Percentiles rank a stretch among this genome's conserved stretches.
These are phyloP conservation scores for Paecilomyces formosus DNA, from an alignment of 2,329 filamentous ascomycete species.

Conservation along the genomic window DNA sequence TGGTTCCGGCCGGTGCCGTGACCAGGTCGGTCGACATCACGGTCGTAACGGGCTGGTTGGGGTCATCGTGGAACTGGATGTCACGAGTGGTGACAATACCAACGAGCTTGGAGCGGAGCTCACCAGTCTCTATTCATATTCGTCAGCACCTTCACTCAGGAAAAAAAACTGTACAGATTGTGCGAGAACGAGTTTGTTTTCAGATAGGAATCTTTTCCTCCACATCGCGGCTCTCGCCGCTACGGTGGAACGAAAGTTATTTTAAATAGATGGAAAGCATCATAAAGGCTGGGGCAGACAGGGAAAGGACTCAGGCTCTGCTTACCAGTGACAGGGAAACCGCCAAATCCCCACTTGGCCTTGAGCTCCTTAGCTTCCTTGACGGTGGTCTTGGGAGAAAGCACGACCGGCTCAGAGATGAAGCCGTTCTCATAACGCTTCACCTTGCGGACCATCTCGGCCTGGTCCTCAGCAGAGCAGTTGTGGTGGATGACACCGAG, in stretches of 20 bases:
- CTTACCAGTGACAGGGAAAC: constrained; percentile 97
- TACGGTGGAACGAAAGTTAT: constrained; percentile 99
- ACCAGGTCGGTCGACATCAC: constrained; percentile 96
- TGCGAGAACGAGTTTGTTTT: constrained; percentile 19
- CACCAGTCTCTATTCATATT: constrained; percentile 66
- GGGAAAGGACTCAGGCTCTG: constrained; percentile 16
- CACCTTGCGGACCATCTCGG: constrained; percentile 98
- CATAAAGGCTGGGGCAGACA: constrained; percentile 47
- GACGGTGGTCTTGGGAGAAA: constrained; percentile 79
- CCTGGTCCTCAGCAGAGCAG: constrained; percentile 94
- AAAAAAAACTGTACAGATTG: constrained; percentile 8
- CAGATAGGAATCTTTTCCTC: constrained; percentile 55
- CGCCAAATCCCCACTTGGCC: constrained; percentile 97
- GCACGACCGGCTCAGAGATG: constrained; percentile 91
- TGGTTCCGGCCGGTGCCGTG: constrained; percentile 77
- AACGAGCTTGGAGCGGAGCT: constrained; percentile 88
- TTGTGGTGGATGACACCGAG: constrained; percentile 95
- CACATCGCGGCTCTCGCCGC: constrained; percentile 79
- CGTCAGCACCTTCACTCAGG: constrained; percentile 11
- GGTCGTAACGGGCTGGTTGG: constrained; percentile 64
- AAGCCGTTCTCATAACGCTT: constrained; percentile 99
- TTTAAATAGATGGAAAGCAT: constrained; percentile 58
- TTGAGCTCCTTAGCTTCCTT: constrained; percentile 87
- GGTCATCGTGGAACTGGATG: constrained; percentile 86
- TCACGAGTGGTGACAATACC: constrained; percentile 98